Conservation (phyloP, 805 yeast species). For the Blastobotrys peoriensis region DNA sequence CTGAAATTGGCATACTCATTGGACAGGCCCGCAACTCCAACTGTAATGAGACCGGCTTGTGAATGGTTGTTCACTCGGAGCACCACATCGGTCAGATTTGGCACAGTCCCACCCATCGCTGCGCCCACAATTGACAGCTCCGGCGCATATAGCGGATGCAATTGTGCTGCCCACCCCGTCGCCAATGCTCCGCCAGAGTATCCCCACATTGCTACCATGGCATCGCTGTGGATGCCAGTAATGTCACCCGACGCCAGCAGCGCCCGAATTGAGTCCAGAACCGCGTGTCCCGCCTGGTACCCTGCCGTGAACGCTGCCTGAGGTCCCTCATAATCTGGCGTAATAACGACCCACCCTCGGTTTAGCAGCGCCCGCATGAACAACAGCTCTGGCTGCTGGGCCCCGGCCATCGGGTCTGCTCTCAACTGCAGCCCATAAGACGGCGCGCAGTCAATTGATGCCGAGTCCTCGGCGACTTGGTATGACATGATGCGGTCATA, state of each 20-base stretch:
- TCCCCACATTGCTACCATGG: constrained; percentile 73
- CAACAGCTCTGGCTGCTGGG: constrained; percentile 7
- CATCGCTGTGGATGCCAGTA: constrained; percentile 31
- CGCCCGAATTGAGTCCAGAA: constrained; percentile 26
- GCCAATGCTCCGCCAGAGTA: constrained; percentile 66
- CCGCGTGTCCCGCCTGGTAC: constrained; percentile 21
- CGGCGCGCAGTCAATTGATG: constrained; percentile 22
- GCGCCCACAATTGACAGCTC: constrained; percentile 23
- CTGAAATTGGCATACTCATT: constrained; percentile 23
- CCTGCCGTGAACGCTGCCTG: constrained; percentile 26
- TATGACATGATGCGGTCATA: constrained; percentile 19
- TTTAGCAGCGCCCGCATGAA: constrained; percentile 13
- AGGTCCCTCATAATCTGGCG: constrained; percentile 29
- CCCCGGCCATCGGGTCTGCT: constrained; percentile 3
- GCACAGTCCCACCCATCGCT: constrained; percentile 27
- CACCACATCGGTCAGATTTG: constrained; percentile 15
- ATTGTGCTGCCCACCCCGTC: constrained; percentile 47
- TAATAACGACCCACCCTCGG: constrained; percentile 15
- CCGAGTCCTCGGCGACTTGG: constrained; percentile 23
- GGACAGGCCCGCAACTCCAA: constrained; percentile 26
- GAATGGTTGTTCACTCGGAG: constrained; percentile 18
- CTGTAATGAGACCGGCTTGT: constrained; percentile 21
- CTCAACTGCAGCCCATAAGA: constrained; percentile 19
- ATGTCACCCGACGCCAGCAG: constrained; percentile 12
- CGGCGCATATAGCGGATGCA: constrained; percentile 23